Evolutionary conservation across 805 yeast species (phyloP).

Genomic region (Starmerella riodocensis): DNA sequence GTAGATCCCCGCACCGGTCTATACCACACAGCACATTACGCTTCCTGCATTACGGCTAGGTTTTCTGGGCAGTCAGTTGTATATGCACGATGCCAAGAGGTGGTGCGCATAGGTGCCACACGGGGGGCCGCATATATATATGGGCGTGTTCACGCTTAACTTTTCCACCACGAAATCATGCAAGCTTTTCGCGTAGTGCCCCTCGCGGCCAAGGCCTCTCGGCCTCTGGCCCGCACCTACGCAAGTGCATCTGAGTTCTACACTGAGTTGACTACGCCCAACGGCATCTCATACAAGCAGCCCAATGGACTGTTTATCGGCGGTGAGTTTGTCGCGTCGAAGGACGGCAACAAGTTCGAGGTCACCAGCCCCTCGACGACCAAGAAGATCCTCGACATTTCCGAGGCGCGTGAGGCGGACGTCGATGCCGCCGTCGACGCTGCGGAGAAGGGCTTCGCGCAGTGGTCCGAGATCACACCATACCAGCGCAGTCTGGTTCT

Average conservation of each 20-base stretch:
- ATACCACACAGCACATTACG: too few species aligned
- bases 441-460: constrained; percentile 58
- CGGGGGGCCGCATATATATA: too few species aligned
- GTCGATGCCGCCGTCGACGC: constrained; percentile 78
- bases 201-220: too few species aligned
- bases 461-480: constrained; percentile 65
- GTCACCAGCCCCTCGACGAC: constrained; percentile 64
- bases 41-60: too few species aligned
- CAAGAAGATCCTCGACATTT: constrained; percentile 52
- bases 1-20: too few species aligned
- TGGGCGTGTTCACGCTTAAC: too few species aligned
- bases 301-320: constrained; percentile 72
- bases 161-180: too few species aligned
- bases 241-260: constrained; percentile 5
- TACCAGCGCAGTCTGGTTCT: constrained; percentile 49
- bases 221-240: too few species aligned
- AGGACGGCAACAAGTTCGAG: constrained; percentile 45
- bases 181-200: too few species aligned
- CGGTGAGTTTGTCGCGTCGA: constrained; percentile 43
- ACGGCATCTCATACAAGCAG: constrained; percentile 41
- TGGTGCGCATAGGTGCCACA: too few species aligned
- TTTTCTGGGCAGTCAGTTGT: too few species aligned
- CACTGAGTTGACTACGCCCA: constrained; percentile 15
- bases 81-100: too few species aligned
- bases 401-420: constrained; percentile 68